Base-by-base conservation (phyloP, 2,329 filamentous ascomycete species). In the Iodosphaeria phyllophila region DNA sequence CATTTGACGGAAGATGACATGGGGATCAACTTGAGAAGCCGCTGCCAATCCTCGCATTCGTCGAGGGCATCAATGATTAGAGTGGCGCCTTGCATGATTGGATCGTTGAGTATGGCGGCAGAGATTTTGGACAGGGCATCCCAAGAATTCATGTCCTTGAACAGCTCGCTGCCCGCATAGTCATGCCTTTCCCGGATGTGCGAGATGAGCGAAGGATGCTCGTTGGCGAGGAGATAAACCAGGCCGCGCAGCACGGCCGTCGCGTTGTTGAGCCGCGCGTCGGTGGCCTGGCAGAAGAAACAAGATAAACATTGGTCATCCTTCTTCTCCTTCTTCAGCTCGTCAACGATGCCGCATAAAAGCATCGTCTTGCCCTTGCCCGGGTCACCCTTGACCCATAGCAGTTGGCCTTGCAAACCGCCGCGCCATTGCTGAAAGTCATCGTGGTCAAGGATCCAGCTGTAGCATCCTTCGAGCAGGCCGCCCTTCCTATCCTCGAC, bases 261-360 rank as follows among this genome's bases (percentile, higher is more conserved):
- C 0, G 49, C 49, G 23, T 35, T 52, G 29, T 54, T 57, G 13
- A 56, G 20, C 1, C 35, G 28, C 1, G 30, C 13, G 22, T 58
- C 36, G 4, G 46, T 47, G 7, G 41, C 39, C 32, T 63, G 46
- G 33, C 51, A 62, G 37, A 61, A 54, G 37, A 56, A 56, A 30
- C 38, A 52, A 1, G 37, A 35, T 17, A 38, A 26, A 9, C 17
- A 8, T 12, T 13, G 11, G 6, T 22, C 7, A 5, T 19, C 17
- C 4, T 6, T 16, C 18, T 16, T 18, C 10, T 26, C 22, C 18
- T 16, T 18, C 10, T 26, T 19, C 16, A 50, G 5, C 23, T 45
- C 32, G 10, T 43, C 12, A 11, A 43, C 32, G 5, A 42, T 39
- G 10, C 38, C 35, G 3, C 23, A 40, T 0, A 47, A 21, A 3